Conservation (phyloP, 495 filamentous ascomycete species). For the Penicillium silybi region DNA sequence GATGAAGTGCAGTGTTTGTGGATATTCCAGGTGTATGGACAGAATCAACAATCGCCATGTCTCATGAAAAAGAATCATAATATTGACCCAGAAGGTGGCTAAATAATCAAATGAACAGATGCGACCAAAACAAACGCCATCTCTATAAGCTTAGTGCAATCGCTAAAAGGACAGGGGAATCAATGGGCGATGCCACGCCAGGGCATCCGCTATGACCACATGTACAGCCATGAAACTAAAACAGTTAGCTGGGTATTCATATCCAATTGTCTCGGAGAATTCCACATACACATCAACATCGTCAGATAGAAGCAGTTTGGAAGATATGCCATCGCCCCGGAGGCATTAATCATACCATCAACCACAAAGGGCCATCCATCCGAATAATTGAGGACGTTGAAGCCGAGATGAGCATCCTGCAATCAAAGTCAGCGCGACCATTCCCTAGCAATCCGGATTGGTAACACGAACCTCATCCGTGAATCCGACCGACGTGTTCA, state of each 20-base stretch:
- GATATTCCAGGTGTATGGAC: background rate
- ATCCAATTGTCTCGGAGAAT: background rate
- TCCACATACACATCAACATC: constrained; percentile 9
- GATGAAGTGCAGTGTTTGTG: background rate
- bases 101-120: background rate
- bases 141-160: constrained; percentile 9
- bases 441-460: background rate
- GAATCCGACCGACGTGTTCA: constrained; percentile 43
- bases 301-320: constrained; percentile 8
- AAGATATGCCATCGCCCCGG: background rate
- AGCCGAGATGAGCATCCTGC: constrained; percentile 45
- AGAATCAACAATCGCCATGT: background rate
- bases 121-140: constrained; percentile 1
- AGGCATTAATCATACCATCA: constrained; percentile 1
- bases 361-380: constrained; percentile 41
- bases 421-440: background rate
- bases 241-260: background rate
- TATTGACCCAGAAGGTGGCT: background rate
- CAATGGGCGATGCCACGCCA: background rate
- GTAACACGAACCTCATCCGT: constrained; percentile 27
- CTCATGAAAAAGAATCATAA: background rate
- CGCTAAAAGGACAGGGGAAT: background rate
- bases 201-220: constrained; percentile 10
- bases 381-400: constrained; percentile 40
- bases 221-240: constrained; percentile 20